Conservation (phyloP, 1,139 yeast species). For the Hyphopichia burtonii region DNA sequence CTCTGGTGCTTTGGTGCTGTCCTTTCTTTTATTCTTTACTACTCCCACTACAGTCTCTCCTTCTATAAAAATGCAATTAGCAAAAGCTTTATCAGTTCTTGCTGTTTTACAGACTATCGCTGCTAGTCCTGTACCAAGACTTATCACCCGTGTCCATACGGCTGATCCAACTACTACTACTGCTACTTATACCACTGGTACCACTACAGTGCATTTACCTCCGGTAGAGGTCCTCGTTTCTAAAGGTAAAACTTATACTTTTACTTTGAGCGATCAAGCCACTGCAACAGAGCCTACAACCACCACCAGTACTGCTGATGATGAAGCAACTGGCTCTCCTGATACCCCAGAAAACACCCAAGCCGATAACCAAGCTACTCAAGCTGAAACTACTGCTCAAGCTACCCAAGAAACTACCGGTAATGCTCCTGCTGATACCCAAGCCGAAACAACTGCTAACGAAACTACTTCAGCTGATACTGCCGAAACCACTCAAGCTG, state of each 20-base stretch:
- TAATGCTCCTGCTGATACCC: no score
- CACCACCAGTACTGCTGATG: conserved; percentile 27
- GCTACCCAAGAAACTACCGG: conserved; percentile 9
- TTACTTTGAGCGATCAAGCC: conserved; percentile 44
- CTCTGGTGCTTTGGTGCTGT: no score
- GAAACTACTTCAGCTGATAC: no score
- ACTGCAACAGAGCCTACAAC: conserved; percentile 34
- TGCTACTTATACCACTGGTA: conserved; percentile 54
- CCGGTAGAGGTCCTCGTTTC: conserved; percentile 68
- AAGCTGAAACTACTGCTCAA: conserved; percentile 10
- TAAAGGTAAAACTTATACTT: conserved; percentile 60
- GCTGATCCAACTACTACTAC: conserved; percentile 60
- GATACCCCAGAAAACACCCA: conserved; percentile 5
- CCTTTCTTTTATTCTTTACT: no score
- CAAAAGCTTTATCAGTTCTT: conserved; percentile 5
- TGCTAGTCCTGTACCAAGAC: conserved; percentile 37
- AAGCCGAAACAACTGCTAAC: no score
- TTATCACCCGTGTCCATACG: conserved; percentile 62
- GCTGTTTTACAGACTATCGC: conserved; percentile 18
- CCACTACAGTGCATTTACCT: conserved; percentile 61
- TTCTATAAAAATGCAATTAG: conserved; percentile 6
- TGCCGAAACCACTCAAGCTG: no score
- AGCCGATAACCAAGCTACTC: conserved; percentile 21
- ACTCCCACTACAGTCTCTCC: conserved; percentile 10
- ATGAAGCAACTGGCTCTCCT: conserved; percentile 11